phyloP scores from a whole-genome alignment of 495 filamentous ascomycete species.

The Pseudoneurospora amorphoporcata region DNA sequence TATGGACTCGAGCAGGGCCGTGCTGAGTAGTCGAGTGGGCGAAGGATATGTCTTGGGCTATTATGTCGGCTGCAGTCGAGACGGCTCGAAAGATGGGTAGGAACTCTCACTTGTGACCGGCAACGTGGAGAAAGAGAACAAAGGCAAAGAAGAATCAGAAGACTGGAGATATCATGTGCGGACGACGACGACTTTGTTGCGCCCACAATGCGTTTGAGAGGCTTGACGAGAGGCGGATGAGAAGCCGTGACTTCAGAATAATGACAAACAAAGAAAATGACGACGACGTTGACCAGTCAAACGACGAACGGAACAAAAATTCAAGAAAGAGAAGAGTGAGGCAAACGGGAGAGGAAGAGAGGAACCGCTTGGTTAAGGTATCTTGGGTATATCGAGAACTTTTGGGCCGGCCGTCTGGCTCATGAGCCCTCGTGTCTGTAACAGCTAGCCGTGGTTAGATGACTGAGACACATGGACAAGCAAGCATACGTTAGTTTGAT shows the following conservation, averaged over 20 bases:
- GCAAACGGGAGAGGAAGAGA: neutral
- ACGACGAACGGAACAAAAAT: conserved; percentile 4
- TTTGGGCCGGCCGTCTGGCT: neutral
- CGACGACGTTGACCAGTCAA: neutral
- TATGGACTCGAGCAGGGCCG: neutral
- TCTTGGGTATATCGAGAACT: neutral
- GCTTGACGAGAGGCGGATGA: neutral
- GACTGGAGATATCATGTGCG: neutral
- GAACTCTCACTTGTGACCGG: neutral
- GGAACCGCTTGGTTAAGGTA: neutral
- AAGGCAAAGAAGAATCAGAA: neutral
- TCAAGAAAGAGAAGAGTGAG: conserved; percentile 3
- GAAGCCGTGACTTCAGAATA: neutral
- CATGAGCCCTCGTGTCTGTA: neutral
- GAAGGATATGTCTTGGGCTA: neutral
- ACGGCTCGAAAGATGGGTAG: neutral
- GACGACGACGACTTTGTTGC: neutral
- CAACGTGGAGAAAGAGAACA: neutral
- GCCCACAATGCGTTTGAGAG: neutral
- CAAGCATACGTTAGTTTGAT: neutral
- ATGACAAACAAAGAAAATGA: conserved; percentile 4
- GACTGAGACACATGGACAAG: neutral
- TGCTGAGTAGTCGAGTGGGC: neutral
- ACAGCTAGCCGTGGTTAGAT: neutral
- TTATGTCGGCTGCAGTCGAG: neutral